Percentiles rank a stretch among this genome's conserved stretches.
phyloP scores from a whole-genome alignment of 2,329 filamentous ascomycete species.

The Thermomyces lanuginosus region DNA sequence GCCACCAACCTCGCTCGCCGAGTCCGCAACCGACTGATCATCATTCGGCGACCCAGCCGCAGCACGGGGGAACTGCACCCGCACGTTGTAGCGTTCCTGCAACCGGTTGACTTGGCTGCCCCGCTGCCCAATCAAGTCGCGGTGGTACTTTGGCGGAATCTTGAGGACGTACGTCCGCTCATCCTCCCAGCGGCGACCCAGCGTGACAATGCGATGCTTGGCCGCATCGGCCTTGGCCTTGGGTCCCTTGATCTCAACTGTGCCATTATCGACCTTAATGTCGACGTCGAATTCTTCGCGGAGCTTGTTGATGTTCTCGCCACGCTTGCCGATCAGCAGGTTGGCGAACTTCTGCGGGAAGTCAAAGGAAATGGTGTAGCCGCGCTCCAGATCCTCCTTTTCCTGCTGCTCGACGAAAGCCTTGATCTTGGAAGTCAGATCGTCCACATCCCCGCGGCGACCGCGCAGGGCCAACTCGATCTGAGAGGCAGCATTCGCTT shows the following conservation, averaged over 20 bases:
- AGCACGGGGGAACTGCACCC: constrained; percentile 83
- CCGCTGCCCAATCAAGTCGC: constrained; percentile 78
- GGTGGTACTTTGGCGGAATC: constrained; percentile 85
- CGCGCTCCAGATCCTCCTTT: constrained; percentile 83
- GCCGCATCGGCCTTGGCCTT: constrained; percentile 85
- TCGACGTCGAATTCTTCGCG: constrained; percentile 56
- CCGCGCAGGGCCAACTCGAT: constrained; percentile 56
- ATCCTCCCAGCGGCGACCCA: constrained; percentile 74
- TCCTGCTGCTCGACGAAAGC: constrained; percentile 76
- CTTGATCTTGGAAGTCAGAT: constrained; percentile 54
- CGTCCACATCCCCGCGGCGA: constrained; percentile 54
- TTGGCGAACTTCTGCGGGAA: constrained; percentile 93
- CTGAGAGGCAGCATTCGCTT: constrained; percentile 32
- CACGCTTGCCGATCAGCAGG: constrained; percentile 53
- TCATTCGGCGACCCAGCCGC: constrained; percentile 36
- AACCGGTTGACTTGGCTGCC: constrained; percentile 81
- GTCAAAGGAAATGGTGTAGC: constrained; percentile 70
- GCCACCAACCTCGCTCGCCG: constrained; percentile 45
- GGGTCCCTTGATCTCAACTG: constrained; percentile 88
- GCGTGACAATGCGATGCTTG: constrained; percentile 60
- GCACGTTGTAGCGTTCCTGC: constrained; percentile 81
- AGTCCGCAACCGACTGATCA: constrained; percentile 54
- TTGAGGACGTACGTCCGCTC: constrained; percentile 77
- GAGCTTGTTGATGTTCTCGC: constrained; percentile 52
- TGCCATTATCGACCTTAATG: constrained; percentile 83